These are phyloP conservation scores for Multifurca ochricompacta DNA, from an alignment of 768 basidiomycete species.

Conservation along the genomic window DNA sequence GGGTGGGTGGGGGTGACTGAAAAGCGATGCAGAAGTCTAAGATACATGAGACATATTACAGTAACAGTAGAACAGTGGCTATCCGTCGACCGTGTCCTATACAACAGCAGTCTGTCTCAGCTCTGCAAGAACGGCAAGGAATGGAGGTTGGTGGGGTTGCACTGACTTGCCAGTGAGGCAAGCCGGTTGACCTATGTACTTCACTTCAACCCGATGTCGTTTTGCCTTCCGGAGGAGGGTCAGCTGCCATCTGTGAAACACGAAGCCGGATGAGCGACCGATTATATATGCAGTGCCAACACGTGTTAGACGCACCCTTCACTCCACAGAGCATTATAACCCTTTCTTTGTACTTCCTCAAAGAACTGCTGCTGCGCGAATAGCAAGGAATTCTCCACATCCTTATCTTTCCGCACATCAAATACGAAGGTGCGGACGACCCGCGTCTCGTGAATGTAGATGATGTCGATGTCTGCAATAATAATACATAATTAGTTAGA, in stretches of 20 bases:
- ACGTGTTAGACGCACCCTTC: conserved; percentile 47
- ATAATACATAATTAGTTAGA: not conserved
- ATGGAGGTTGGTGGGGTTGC: conserved; percentile 48
- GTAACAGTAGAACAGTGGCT: not conserved
- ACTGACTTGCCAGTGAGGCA: conserved; percentile 43
- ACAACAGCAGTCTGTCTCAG: conserved; percentile 11
- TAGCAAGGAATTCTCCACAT: conserved; percentile 45
- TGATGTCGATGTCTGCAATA: conserved; percentile 48
- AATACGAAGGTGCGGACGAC: conserved; percentile 57
- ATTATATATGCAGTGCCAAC: not conserved
- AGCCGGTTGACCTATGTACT: conserved; percentile 63
- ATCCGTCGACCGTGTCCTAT: not conserved
- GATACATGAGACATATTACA: conserved; percentile 10
- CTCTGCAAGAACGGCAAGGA: conserved; percentile 54
- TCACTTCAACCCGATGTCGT: conserved; percentile 57
- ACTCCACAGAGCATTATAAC: conserved; percentile 54
- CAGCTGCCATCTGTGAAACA: conserved; percentile 48
- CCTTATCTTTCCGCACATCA: conserved; percentile 43
- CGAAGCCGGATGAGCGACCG: not conserved
- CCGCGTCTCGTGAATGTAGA: conserved; percentile 43
- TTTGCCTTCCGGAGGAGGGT: conserved; percentile 58
- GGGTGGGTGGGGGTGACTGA: too few relatives aligned
- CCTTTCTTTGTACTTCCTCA: conserved; percentile 43
- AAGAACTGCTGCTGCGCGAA: conserved; percentile 62
- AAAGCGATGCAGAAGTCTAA: conserved; percentile 1